A percentile compares a stretch with the other conserved stretches of the same genome.
These are phyloP conservation scores for Amanita subjunquillea DNA, from an alignment of 768 basidiomycete species.

Conservation along the genomic window DNA sequence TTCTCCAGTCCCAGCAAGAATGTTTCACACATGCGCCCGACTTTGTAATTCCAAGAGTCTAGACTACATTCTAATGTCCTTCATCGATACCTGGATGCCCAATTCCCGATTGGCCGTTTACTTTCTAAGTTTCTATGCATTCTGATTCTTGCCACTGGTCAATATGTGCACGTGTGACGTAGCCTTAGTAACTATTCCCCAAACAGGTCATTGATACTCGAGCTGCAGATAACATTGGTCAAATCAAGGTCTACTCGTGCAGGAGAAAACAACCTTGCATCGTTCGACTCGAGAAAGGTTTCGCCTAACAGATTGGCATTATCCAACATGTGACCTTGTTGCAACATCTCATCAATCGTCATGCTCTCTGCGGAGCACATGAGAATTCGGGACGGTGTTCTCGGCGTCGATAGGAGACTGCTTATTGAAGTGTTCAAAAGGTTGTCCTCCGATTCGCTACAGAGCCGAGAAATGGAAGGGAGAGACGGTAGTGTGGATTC, in stretches of 20 bases:
- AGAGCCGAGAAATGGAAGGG: slow-evolving; percentile 1
- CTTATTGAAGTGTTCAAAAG: background rate
- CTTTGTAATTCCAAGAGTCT: too few relatives aligned
- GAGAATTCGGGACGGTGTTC: background rate
- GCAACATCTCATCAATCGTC: background rate
- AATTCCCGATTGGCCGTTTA: too few relatives aligned
- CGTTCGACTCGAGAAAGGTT: background rate
- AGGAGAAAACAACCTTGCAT: background rate
- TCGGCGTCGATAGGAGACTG: background rate
- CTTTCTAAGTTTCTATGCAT: too few relatives aligned
- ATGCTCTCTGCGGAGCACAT: background rate
- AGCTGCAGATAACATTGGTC: background rate
- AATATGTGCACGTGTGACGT: too few relatives aligned
- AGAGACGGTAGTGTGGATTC: background rate
- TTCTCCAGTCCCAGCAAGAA: too few relatives aligned
- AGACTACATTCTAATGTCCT: too few relatives aligned
- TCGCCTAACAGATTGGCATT: background rate
- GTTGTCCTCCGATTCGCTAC: background rate
- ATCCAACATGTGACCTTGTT: background rate
- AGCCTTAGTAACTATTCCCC: background rate
- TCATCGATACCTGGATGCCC: too few relatives aligned
- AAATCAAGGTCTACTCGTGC: background rate
- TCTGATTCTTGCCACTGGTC: too few relatives aligned
- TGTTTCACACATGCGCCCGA: too few relatives aligned
- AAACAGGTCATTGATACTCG: background rate